Percentiles rank a stretch among this genome's conserved stretches.
phyloP scores from a whole-genome alignment of 805 yeast genomes.

The Pichia gijzeniarum region DNA sequence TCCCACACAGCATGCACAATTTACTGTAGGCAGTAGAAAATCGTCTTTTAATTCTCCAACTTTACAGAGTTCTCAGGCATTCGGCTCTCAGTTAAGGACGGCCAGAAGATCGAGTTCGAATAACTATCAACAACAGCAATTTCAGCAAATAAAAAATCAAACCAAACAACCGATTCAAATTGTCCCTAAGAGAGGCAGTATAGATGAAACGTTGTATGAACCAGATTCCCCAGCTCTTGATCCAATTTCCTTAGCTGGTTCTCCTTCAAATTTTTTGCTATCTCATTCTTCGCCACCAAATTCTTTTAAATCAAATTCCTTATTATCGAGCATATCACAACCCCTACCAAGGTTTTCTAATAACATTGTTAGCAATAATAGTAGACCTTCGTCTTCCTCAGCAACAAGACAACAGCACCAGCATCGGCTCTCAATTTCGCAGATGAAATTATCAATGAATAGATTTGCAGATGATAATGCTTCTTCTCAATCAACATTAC shows the following conservation, averaged over 20 bases:
- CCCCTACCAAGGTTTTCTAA: not conserved
- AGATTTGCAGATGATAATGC: not conserved
- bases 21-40: conserved; percentile 10
- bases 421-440: not conserved
- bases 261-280: conserved; percentile 50
- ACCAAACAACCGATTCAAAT: conserved; percentile 9
- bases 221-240: conserved; percentile 50
- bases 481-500: not conserved
- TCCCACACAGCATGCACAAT: conserved; percentile 2
- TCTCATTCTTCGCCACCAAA: conserved; percentile 48
- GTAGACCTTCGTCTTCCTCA: too few species aligned
- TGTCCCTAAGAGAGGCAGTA: not conserved
- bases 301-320: conserved; percentile 25
- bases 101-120: conserved; percentile 10
- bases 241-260: conserved; percentile 47
- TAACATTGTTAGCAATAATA: not conserved
- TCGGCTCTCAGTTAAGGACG: conserved; percentile 1
- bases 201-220: conserved; percentile 7
- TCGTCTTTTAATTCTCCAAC: conserved; percentile 15
- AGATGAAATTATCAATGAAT: conserved; percentile 1
- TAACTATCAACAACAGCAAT: conserved; percentile 3
- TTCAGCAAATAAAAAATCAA: not conserved
- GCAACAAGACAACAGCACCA: not conserved
- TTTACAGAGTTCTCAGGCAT: conserved; percentile 3
- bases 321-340: conserved; percentile 6